A percentile compares a stretch with the other conserved stretches of the same genome.
Conservation (phyloP, 352 stramenopile genomes). For the Blastocystis sp. region DNA sequence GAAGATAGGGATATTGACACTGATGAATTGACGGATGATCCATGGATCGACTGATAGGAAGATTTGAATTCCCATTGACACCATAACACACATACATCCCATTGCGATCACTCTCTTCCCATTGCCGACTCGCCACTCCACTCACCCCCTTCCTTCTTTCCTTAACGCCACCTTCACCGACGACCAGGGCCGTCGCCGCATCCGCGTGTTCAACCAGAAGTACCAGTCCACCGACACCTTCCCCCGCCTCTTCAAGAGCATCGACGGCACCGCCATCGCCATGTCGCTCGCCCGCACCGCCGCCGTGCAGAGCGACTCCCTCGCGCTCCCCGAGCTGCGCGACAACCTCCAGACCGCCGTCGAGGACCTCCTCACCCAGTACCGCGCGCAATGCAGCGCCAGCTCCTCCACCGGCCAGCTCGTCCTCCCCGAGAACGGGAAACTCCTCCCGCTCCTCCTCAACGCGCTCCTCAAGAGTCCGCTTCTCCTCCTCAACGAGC, state of each 20-base stretch:
- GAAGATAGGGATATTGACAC: no score
- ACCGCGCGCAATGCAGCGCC: constrained; percentile 5
- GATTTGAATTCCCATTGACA: no score
- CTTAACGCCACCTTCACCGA: background rate
- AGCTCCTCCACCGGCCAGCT: constrained; percentile 24
- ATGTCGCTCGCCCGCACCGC: constrained; percentile 36
- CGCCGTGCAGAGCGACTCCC: background rate
- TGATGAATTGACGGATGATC: background rate
- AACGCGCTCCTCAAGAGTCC: constrained; percentile 41
- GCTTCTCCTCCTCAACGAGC: constrained; percentile 37
- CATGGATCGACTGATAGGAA: background rate
- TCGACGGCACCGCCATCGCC: background rate
- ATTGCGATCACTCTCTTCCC: no score
- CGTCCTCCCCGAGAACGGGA: constrained; percentile 42
- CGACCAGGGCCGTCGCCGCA: background rate
- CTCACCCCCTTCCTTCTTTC: background rate
- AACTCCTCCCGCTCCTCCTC: constrained; percentile 12
- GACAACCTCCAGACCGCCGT: background rate
- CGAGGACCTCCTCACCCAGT: constrained; percentile 14
- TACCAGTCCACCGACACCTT: constrained; percentile 4
- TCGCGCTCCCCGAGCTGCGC: background rate
- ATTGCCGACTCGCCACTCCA: no score
- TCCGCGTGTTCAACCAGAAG: constrained; percentile 39
- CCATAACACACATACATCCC: no score
- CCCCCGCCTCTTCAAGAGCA: constrained; percentile 34